Conservation (phyloP, 495 filamentous ascomycete genomes). For the Cenococcum geophilum region DNA sequence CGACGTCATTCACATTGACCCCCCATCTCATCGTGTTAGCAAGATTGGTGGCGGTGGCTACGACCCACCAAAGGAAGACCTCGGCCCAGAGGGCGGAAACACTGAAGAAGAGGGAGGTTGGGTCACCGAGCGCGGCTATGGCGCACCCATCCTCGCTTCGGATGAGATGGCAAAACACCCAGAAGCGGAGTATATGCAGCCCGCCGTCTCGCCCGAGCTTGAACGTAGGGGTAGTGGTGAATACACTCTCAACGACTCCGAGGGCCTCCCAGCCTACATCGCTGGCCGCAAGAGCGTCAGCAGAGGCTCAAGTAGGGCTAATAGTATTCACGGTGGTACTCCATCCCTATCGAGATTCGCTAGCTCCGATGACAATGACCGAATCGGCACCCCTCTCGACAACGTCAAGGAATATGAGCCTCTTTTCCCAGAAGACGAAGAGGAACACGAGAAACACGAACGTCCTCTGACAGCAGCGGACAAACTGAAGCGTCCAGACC, state of each 20-base stretch:
- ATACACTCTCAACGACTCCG: slow-evolving; percentile 45
- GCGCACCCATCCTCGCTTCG: slow-evolving; percentile 79
- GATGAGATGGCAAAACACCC: slow-evolving; percentile 84
- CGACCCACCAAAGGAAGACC: slow-evolving; percentile 41
- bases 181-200: slow-evolving; percentile 55
- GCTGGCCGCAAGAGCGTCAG: slow-evolving; percentile 54
- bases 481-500: slow-evolving; percentile 57
- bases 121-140: slow-evolving; percentile 50
- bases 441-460: slow-evolving; percentile 41
- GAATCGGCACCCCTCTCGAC: slow-evolving; percentile 65
- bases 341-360: slow-evolving; percentile 46
- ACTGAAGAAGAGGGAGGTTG: slow-evolving; percentile 45
- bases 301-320: slow-evolving; percentile 65
- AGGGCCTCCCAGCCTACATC: slow-evolving; percentile 33
- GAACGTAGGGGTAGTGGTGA: slow-evolving; percentile 51
- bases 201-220: slow-evolving; percentile 68
- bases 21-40: slow-evolving; percentile 56
- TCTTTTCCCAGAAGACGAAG: slow-evolving; percentile 81
- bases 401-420: slow-evolving; percentile 94
- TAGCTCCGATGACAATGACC: slow-evolving; percentile 50
- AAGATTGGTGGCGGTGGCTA: slow-evolving; percentile 53
- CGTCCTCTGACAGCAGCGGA: slow-evolving; percentile 47
- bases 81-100: slow-evolving; percentile 44
- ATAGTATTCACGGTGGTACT: slow-evolving; percentile 52
- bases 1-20: slow-evolving; percentile 69